Evolutionary conservation across 306 rosid genomes (phyloP).

Genomic region (Corylus avellana): DNA sequence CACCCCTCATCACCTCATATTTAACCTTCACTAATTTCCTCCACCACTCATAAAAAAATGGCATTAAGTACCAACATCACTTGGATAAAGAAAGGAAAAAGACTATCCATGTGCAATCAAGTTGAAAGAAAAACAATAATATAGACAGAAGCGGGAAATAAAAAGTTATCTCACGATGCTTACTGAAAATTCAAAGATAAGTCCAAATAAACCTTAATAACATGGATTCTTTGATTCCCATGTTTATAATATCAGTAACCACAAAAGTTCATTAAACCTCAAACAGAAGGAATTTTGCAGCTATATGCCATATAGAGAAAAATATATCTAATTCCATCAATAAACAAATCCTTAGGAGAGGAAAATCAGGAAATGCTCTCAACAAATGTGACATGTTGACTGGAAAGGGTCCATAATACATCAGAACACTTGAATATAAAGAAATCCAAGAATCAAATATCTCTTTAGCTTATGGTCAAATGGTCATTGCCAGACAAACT

Average conservation of each 20-base stretch:
- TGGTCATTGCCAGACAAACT: neutral
- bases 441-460: no score
- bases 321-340: neutral
- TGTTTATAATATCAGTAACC: neutral
- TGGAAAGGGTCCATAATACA: neutral
- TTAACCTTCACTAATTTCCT: no score
- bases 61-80: neutral
- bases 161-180: neutral
- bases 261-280: neutral
- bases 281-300: neutral
- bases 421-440: no score
- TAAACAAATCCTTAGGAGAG: neutral
- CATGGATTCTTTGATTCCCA: neutral
- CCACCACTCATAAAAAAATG: neutral
- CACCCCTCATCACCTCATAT: no score
- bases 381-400: neutral
- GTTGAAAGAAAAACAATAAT: neutral
- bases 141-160: neutral
- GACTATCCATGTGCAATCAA: neutral
- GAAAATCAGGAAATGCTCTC: neutral
- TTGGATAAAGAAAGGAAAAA: neutral
- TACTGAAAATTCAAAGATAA: neutral
- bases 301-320: neutral
- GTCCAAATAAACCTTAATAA: neutral
- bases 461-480: neutral